Evolutionary conservation across 805 yeast species (phyloP).

Genomic region (Lipomyces sp.): DNA sequence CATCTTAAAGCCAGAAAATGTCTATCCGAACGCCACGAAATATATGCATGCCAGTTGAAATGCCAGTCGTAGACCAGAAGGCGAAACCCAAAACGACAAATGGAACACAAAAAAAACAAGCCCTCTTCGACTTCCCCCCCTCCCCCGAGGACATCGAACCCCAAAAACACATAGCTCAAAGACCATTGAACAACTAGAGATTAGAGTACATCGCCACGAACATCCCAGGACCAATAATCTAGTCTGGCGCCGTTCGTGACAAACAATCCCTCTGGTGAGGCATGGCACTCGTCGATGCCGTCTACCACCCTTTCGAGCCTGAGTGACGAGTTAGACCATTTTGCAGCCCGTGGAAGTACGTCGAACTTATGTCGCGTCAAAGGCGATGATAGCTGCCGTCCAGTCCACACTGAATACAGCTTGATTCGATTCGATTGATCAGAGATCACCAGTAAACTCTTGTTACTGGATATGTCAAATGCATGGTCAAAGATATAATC

Average conservation of each 20-base stretch:
- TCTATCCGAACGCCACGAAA: too few relatives aligned
- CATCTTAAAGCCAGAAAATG: too few relatives aligned
- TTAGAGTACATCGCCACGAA: too few relatives aligned
- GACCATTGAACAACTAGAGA: too few relatives aligned
- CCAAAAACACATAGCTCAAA: too few relatives aligned
- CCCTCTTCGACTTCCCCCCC: too few relatives aligned
- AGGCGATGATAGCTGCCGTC: slow-evolving; percentile 14
- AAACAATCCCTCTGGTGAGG: slow-evolving; percentile 16
- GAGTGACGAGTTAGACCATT: slow-evolving; percentile 16
- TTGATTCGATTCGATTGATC: slow-evolving; percentile 20
- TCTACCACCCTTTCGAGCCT: not conserved
- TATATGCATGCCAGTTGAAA: too few relatives aligned
- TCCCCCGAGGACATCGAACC: too few relatives aligned
- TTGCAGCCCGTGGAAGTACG: slow-evolving; percentile 17
- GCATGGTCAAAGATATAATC: slow-evolving; percentile 25
- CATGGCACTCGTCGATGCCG: not conserved
- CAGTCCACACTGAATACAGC: slow-evolving; percentile 20
- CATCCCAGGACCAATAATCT: slow-evolving; percentile 24
- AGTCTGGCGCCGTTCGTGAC: slow-evolving; percentile 22
- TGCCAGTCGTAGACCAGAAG: too few relatives aligned
- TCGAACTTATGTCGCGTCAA: slow-evolving; percentile 9
- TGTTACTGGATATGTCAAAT: slow-evolving; percentile 21
- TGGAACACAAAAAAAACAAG: too few relatives aligned
- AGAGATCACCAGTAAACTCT: slow-evolving; percentile 15
- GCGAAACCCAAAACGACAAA: too few relatives aligned